Base-by-base conservation (phyloP, 2,329 filamentous ascomycete genomes). In the Fusarium oligoseptatum region DNA sequence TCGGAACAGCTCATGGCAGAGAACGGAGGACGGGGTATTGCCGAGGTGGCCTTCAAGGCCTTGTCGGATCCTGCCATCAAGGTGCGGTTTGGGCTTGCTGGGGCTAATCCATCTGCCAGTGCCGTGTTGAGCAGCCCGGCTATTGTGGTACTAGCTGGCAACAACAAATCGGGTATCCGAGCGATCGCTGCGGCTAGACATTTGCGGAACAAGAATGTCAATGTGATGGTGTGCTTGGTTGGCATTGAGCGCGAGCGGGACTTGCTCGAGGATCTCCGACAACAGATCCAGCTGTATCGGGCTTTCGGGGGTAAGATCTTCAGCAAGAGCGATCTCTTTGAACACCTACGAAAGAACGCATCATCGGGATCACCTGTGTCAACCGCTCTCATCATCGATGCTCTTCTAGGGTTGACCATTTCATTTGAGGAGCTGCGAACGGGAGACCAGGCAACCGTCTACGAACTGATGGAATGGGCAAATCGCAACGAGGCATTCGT, bases 401-500 rank as follows among this genome's bases (percentile, higher is more conserved):
- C 95, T 2, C 86, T 98, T 14, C 90, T 99, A 6, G 95, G 95
- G 4, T 90, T 97, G 72, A 95, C 97, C 52, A 91, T 95, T 66
- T 92, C 94, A 3, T 98, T 98, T 79, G 95, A 98, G 76, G 95
- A 97, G 77, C 87, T 98, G 32, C 90, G 94, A 39, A 93, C 92
- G 3, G 92, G 93, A 17, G 94, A 97, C 75, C 94, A 97, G 81
- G 92, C 92, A 4, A 93, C 93, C 0, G 94, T 95, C 0, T 95
- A 97, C 79, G 93, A 97, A 80, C 90, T 98, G 79, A 97, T 98
- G 79, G 93, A 95, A 72, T 98, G 95, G 95, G 93, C 95, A 3
- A 98, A 98, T 80, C 92, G 95, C 73, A 94, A 92, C 80, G 94
- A 95, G 74, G 92, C 95, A 1, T 92, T 92, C 67, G 92, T 97